Conservation (phyloP, 176 grass and related monocot species). For the Phoenix dactylifera region DNA sequence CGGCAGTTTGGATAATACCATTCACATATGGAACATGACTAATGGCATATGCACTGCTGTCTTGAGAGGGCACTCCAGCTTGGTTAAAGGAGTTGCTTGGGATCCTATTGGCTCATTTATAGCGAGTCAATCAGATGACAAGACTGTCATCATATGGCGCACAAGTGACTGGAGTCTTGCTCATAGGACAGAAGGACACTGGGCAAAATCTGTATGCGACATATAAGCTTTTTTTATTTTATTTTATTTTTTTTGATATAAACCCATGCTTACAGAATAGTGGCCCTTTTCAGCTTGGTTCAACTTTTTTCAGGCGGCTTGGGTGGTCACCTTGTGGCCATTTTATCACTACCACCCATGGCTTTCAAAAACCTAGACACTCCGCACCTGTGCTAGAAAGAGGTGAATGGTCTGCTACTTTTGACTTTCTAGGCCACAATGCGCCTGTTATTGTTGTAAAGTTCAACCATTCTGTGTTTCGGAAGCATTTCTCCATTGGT, state of each 20-base stretch:
- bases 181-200: conserved; percentile 93
- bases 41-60: conserved; percentile 92
- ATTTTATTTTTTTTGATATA: conserved; percentile 7
- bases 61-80: conserved; percentile 83
- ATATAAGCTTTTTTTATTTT: conserved; percentile 2
- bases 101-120: conserved; percentile 99
- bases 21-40: conserved; percentile 88
- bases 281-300: conserved; percentile 63
- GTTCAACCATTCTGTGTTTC: conserved; percentile 97
- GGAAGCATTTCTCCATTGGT: conserved; percentile 51
- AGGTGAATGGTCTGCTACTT: conserved; percentile 93
- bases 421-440: conserved; percentile 98
- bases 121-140: conserved; percentile 93
- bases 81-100: conserved; percentile 98
- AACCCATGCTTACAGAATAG: conserved; percentile 20
- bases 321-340: conserved; percentile 96
- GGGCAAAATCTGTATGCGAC: conserved; percentile 81
- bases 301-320: conserved; percentile 93
- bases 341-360: conserved; percentile 95
- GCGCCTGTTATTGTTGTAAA: conserved; percentile 87
- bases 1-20: conserved; percentile 86
- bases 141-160: conserved; percentile 91
- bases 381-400: conserved; percentile 93
- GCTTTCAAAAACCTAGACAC: conserved; percentile 96
- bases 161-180: conserved; percentile 95